Conservation (phyloP, 2,329 filamentous ascomycete genomes). For the Hortaea werneckii region DNA sequence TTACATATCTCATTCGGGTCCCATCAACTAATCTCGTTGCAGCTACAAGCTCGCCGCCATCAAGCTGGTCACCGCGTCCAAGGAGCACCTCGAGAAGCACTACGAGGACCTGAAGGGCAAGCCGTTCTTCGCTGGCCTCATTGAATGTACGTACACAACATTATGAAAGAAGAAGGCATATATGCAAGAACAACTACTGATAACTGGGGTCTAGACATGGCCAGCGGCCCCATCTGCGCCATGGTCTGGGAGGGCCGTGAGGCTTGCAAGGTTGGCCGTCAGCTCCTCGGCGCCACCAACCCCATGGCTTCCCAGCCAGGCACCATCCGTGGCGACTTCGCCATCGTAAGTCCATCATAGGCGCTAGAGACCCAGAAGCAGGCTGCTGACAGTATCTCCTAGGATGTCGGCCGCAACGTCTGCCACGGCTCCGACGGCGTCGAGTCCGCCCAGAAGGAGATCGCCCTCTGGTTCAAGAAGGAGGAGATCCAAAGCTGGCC, state of each 20-base stretch:
- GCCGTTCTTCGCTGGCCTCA: slow-evolving; percentile 93
- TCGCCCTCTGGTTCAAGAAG: slow-evolving; percentile 93
- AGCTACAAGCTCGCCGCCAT: slow-evolving; percentile 98
- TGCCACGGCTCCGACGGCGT: slow-evolving; percentile 99
- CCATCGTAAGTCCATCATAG: slow-evolving; percentile 45
- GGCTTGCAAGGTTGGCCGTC: slow-evolving; percentile 96
- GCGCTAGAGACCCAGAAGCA: too few relatives aligned
- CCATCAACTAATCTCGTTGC: slow-evolving; percentile 6
- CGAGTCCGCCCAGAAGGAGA: slow-evolving; percentile 99
- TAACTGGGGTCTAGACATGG: slow-evolving; percentile 61
- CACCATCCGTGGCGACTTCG: slow-evolving; percentile 94
- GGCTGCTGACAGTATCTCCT: neutral
- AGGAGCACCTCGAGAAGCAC: slow-evolving; percentile 97
- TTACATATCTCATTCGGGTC: slow-evolving; percentile 3
- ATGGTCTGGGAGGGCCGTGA: slow-evolving; percentile 99
- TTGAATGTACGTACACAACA: slow-evolving; percentile 59
- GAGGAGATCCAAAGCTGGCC: slow-evolving; percentile 80
- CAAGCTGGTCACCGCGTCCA: slow-evolving; percentile 81
- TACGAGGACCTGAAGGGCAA: slow-evolving; percentile 87
- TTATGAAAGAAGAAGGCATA: neutral
- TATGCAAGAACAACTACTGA: neutral
- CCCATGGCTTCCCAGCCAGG: slow-evolving; percentile 86
- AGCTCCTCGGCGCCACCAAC: slow-evolving; percentile 98
- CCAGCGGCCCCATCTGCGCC: slow-evolving; percentile 90
- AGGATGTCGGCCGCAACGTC: slow-evolving; percentile 90